Conservation (phyloP, 176 grass and related monocot genomes). For the Carex kokanica region DNA sequence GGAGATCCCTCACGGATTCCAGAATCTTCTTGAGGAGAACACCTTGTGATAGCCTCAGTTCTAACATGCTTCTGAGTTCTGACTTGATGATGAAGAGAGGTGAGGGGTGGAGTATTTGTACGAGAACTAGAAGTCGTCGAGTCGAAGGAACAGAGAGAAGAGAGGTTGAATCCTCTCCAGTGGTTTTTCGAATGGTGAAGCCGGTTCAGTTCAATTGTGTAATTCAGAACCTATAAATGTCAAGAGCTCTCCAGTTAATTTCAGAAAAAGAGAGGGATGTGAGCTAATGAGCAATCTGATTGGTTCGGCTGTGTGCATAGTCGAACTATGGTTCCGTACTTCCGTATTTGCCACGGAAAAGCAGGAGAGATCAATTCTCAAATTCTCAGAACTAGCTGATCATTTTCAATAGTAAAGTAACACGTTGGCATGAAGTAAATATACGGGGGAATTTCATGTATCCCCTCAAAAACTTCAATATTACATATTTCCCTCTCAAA, state of each 20-base stretch:
- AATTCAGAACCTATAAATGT: not conserved
- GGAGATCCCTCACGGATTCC: slow-evolving; percentile 16
- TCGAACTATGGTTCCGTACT: not conserved
- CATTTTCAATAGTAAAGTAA: not conserved
- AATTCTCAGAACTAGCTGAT: too few species aligned
- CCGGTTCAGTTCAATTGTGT: not conserved
- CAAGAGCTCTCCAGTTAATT: not conserved
- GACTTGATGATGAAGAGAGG: not conserved
- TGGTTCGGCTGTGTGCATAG: not conserved
- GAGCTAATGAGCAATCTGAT: not conserved
- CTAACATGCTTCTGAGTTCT: not conserved
- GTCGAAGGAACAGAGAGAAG: not conserved
- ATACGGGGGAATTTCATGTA: too few species aligned
- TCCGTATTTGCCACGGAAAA: too few species aligned
- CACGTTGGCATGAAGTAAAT: not conserved
- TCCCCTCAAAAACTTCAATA: too few species aligned
- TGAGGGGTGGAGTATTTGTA: not conserved
- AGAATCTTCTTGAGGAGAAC: slow-evolving; percentile 25
- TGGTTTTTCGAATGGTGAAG: not conserved
- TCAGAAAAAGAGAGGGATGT: not conserved
- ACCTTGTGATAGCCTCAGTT: slow-evolving; percentile 10
- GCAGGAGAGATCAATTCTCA: too few species aligned
- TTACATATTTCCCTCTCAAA: too few species aligned
- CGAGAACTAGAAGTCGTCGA: not conserved
- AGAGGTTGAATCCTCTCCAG: not conserved